phyloP scores from a whole-genome alignment of 179 eudicot genomes.

The Carnegiea gigantea region DNA sequence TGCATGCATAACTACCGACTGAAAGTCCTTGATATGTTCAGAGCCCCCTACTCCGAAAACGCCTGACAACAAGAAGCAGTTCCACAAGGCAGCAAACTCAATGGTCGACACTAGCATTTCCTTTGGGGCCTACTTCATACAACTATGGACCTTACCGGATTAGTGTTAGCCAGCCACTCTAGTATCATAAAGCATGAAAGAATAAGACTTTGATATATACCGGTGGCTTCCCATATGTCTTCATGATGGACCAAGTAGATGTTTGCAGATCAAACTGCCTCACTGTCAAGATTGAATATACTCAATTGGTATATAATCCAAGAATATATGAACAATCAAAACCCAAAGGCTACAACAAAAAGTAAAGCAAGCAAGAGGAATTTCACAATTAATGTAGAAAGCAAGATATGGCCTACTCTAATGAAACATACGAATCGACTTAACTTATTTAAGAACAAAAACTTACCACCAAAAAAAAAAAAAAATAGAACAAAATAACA shows the following conservation, averaged over 20 bases:
- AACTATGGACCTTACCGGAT: not conserved
- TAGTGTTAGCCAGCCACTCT: not conserved
- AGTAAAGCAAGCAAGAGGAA: not conserved
- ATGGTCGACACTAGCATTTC: not conserved
- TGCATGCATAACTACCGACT: not conserved
- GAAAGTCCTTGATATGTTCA: not conserved
- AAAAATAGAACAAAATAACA: too few species aligned
- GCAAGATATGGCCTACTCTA: too few species aligned
- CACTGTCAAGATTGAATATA: slow-evolving; percentile 47
- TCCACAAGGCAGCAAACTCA: not conserved
- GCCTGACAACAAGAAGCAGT: not conserved
- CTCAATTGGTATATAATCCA: not conserved
- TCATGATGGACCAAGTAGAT: slow-evolving; percentile 77
- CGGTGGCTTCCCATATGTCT: slow-evolving; percentile 99
- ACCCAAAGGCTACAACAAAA: not conserved
- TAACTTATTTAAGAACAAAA: too few species aligned
- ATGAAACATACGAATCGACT: too few species aligned
- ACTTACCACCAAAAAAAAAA: too few species aligned
- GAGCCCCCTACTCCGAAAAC: not conserved
- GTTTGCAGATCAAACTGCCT: slow-evolving; percentile 85
- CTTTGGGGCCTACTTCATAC: not conserved
- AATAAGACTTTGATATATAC: slow-evolving; percentile 37
- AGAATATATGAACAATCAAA: slow-evolving; percentile 6
- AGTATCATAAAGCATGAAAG: not conserved
- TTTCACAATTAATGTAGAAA: not conserved